Evolutionary conservation across 768 basidiomycete genomes (phyloP).

Genomic region (Paxillus ammoniavirescens): DNA sequence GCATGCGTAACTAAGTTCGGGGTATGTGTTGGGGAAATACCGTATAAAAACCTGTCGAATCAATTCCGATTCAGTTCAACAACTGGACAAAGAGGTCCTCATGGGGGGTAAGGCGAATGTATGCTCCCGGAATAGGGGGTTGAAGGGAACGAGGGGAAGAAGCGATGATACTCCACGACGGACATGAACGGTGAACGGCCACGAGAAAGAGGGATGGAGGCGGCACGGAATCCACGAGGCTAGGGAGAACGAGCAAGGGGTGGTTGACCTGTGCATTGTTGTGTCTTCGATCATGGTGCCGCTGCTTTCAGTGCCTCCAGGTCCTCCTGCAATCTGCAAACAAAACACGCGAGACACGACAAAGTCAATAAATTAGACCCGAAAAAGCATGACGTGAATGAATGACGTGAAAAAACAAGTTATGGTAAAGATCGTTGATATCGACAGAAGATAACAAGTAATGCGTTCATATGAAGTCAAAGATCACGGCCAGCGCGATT

Average conservation of each 20-base stretch:
- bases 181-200: slow-evolving; percentile 15
- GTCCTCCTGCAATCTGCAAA: slow-evolving; percentile 67
- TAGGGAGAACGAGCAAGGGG: slow-evolving; percentile 6
- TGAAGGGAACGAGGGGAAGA: not conserved
- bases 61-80: not conserved
- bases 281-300: slow-evolving; percentile 23
- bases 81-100: not conserved
- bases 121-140: not conserved
- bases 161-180: slow-evolving; percentile 6
- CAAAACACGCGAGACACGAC: slow-evolving; percentile 21
- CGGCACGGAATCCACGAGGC: slow-evolving; percentile 39
- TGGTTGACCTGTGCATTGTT: slow-evolving; percentile 1
- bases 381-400: slow-evolving; percentile 17
- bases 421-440: slow-evolving; percentile 15
- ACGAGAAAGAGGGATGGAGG: slow-evolving; percentile 24
- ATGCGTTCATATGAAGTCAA: slow-evolving; percentile 45
- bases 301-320: slow-evolving; percentile 46
- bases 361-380: slow-evolving; percentile 39
- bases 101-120: not conserved
- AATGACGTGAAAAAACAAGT: slow-evolving; percentile 11
- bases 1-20: slow-evolving; percentile 16
- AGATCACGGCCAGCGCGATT: slow-evolving; percentile 54
- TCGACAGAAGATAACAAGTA: slow-evolving; percentile 7
- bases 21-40: slow-evolving; percentile 29
- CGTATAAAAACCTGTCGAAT: slow-evolving; percentile 20